Percentiles rank a stretch among this genome's conserved stretches.
Conservation (phyloP, 768 basidiomycete genomes). For the Filobasidium wieringae region DNA sequence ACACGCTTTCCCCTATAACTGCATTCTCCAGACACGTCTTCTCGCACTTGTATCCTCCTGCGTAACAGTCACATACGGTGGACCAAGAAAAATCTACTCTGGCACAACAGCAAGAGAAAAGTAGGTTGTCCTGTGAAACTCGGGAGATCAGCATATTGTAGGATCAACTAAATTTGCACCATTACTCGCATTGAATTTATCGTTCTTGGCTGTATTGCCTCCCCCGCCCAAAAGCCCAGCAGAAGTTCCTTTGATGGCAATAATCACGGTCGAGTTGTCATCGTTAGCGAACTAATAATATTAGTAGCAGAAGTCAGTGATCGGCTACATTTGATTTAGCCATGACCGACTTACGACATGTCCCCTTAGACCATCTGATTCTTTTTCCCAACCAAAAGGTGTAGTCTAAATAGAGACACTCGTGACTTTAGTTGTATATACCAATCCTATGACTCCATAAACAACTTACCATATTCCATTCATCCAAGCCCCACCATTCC, state of each 20-base stretch:
- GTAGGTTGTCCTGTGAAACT: conserved; percentile 56
- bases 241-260: conserved; percentile 90
- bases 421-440: background rate
- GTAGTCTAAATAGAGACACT: conserved; percentile 42
- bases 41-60: conserved; percentile 63
- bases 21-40: conserved; percentile 67
- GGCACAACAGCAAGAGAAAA: conserved; percentile 92
- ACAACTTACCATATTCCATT: conserved; percentile 52
- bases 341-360: conserved; percentile 61
- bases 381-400: conserved; percentile 82
- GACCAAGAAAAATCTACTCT: conserved; percentile 89
- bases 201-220: conserved; percentile 71
- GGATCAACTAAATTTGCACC: background rate
- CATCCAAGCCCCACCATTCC: conserved; percentile 56
- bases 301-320: background rate
- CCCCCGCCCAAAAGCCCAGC: conserved; percentile 58
- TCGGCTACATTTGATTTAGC: background rate
- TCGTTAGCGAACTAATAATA: conserved; percentile 33
- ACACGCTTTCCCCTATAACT: conserved; percentile 67
- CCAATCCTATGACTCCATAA: no score
- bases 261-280: conserved; percentile 65
- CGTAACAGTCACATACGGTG: conserved; percentile 78
- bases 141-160: background rate
- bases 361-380: conserved; percentile 80
- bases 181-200: conserved; percentile 61